Conservation (phyloP, 2,329 filamentous ascomycete genomes). For the Stemphylium vesicarium region DNA sequence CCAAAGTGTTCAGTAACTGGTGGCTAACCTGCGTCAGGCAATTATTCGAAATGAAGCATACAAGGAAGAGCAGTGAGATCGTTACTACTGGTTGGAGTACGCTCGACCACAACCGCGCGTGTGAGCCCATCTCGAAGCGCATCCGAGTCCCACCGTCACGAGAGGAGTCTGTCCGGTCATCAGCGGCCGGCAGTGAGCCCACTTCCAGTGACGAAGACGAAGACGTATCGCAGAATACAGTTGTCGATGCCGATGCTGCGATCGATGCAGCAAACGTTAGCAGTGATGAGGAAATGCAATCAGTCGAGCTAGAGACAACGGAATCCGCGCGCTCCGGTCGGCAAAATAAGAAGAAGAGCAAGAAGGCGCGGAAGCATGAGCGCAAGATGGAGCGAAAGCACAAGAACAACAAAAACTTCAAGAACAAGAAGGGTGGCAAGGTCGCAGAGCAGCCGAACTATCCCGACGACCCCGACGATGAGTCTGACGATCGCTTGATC, state of each 20-base stretch:
- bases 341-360: conserved; percentile 42
- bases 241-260: conserved; percentile 33
- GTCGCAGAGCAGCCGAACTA: conserved; percentile 37
- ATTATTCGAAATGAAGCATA: conserved; percentile 79
- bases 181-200: conserved; percentile 29
- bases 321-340: conserved; percentile 35
- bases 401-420: conserved; percentile 44
- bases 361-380: conserved; percentile 42
- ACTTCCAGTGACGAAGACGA: conserved; percentile 47
- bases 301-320: conserved; percentile 31
- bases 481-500: conserved; percentile 69
- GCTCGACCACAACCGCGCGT: conserved; percentile 64
- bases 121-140: conserved; percentile 61
- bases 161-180: conserved; percentile 45
- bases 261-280: conserved; percentile 43
- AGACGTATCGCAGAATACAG: conserved; percentile 29
- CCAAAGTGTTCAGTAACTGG: background rate
- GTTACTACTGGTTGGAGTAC: conserved; percentile 74
- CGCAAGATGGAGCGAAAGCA: conserved; percentile 36
- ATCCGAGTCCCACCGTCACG: conserved; percentile 43
- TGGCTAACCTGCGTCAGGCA: conserved; percentile 16
- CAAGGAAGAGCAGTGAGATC: conserved; percentile 59
- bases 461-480: conserved; percentile 43
- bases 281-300: conserved; percentile 46
- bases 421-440: conserved; percentile 39